Evolutionary conservation across 108 stramenopile species (phyloP), one percentile per base, ranked within the genome.

Genomic region (Cylindrotheca fusiformis): DNA sequence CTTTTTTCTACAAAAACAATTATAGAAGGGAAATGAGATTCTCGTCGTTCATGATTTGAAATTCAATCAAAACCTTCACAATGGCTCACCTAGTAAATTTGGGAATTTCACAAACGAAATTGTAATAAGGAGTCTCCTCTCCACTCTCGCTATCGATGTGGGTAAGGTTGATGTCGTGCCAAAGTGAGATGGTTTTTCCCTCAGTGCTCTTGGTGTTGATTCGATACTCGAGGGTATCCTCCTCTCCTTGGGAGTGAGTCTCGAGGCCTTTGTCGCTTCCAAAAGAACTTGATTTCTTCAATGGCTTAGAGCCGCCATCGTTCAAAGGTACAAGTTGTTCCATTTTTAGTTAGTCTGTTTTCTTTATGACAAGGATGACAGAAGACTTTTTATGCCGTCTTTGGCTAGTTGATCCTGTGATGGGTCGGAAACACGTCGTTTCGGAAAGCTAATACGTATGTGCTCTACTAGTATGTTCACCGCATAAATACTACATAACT

Each of bases 31-130:
- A 24, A 45, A 2, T 36, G 52, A 21, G 18, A 71, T 52, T 21
- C 14, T 14, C 18, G 21, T 22, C n/a, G 55, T 5, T 21, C 12
- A 5, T 6, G 26, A 25, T 29, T 55, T 4, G 5, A 10, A 18
- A 32, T 19, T 14, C 3, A 31, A 28, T 1, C 58, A 49, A 55
- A n/a, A 24, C 8, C 8, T 29, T 27, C 12, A 14, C 8, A 51
- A 51, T 51, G 44, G 58, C 83, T 14, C 62, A 87, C 86, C 94
- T 82, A 18, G 94, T 91, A 68, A 93, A 98, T 65, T 96, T 96
- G 53, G 96, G 96, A 74, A 98, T 98, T 76, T 98, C 97, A 56
- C 95, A 96, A 22, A 98, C 91, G 66, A 96, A 98, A 77, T 96
- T 96, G 30, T 89, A 70, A 65, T 83, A 87, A 22, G 75, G 79